Conservation (phyloP, 164 flowering plant species). For the Magnolia changhungtana region DNA sequence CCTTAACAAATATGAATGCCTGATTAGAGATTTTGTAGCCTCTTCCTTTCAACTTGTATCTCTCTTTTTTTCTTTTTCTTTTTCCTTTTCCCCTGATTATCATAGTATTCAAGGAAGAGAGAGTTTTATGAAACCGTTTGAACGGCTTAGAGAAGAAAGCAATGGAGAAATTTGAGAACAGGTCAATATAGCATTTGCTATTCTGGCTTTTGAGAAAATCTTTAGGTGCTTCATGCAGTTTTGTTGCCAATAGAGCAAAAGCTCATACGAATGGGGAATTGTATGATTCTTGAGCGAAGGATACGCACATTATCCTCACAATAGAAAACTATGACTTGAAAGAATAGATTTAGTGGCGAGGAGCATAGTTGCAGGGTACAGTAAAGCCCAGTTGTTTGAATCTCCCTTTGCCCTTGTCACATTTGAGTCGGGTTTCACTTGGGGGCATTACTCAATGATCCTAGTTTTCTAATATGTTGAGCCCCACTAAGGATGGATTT, state of each 20-base stretch:
- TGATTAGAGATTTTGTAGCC: background rate
- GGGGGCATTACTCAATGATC: too few relatives aligned
- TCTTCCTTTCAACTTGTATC: slow-evolving; percentile 2
- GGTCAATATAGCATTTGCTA: background rate
- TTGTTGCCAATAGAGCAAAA: background rate
- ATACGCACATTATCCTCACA: background rate
- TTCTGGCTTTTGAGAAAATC: background rate
- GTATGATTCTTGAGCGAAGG: background rate
- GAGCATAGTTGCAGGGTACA: too few relatives aligned
- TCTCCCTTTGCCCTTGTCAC: too few relatives aligned
- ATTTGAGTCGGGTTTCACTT: too few relatives aligned
- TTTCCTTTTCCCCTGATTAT: background rate
- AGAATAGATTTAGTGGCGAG: too few relatives aligned
- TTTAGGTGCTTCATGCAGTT: background rate
- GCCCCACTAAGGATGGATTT: too few relatives aligned
- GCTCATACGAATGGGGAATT: background rate
- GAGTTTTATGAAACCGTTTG: background rate
- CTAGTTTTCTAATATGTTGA: too few relatives aligned
- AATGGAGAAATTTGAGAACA: background rate
- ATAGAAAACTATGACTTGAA: background rate
- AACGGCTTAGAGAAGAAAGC: background rate
- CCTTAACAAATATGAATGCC: background rate
- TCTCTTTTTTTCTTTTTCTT: background rate
- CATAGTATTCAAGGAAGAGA: background rate
- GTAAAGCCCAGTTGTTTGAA: too few relatives aligned